These are phyloP conservation scores for Pseudogymnoascus sp. DNA, from an alignment of 2,329 filamentous ascomycete species.

Conservation along the genomic window DNA sequence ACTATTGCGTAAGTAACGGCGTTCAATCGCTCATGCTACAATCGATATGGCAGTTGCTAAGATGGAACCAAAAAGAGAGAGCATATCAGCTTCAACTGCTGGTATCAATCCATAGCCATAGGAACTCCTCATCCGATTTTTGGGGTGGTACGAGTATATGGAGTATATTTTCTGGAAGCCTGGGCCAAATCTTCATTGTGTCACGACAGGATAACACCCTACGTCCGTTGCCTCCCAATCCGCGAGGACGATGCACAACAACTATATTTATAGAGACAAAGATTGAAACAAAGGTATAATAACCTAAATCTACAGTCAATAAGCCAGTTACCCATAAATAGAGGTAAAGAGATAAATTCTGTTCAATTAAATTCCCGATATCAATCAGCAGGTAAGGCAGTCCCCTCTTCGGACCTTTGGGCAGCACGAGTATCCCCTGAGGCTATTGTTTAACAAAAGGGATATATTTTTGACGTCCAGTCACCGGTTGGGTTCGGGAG, in stretches of 20 bases:
- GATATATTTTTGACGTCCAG: constrained; percentile 18
- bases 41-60: neutral
- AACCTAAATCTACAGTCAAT: neutral
- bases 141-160: neutral
- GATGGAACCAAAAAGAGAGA: neutral
- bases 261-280: neutral
- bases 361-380: too few relatives aligned
- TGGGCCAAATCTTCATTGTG: neutral
- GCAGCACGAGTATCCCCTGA: neutral
- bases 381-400: neutral
- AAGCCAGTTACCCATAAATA: neutral
- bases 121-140: neutral
- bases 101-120: neutral
- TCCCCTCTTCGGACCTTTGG: neutral
- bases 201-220: neutral
- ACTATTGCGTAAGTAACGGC: neutral
- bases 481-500: neutral
- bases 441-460: constrained; percentile 9
- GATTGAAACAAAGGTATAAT: neutral
- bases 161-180: neutral
- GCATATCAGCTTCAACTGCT: neutral
- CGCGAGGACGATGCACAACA: neutral
- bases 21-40: neutral
- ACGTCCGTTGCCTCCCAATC: neutral
- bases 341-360: neutral